A percentile compares a stretch with the other conserved stretches of the same genome.
These are phyloP conservation scores for Ophiocordyceps camponoti-saundersi DNA, from an alignment of 2,329 filamentous ascomycete genomes.

Conservation along the genomic window DNA sequence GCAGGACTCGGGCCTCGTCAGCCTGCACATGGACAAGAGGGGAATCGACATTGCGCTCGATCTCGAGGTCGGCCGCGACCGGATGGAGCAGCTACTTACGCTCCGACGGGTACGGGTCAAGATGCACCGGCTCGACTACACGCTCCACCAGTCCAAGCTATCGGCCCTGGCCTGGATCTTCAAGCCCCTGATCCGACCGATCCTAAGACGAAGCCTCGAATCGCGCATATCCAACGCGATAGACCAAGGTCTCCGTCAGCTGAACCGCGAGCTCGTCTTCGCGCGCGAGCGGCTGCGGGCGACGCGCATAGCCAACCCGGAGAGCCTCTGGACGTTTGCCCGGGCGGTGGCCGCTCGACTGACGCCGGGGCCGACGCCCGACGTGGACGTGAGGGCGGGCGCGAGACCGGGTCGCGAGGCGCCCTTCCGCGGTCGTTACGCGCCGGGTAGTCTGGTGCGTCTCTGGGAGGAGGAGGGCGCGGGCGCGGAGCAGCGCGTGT, in stretches of 20 bases:
- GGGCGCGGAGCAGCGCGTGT: conserved; percentile 53
- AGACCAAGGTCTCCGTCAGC: conserved; percentile 47
- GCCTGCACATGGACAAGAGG: conserved; percentile 69
- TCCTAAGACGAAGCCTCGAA: conserved; percentile 67
- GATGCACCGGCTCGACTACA: conserved; percentile 78
- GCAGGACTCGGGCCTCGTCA: conserved; percentile 69
- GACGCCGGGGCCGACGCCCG: conserved; percentile 54
- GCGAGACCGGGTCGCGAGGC: conserved; percentile 34
- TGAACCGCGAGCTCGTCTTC: conserved; percentile 75
- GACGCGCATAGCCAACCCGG: conserved; percentile 62
- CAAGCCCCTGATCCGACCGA: conserved; percentile 66
- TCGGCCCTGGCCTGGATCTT: conserved; percentile 65
- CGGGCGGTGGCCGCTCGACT: conserved; percentile 66
- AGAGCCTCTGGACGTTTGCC: conserved; percentile 67
- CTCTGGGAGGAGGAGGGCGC: conserved; percentile 73
- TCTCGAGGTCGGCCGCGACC: conserved; percentile 63
- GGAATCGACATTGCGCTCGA: conserved; percentile 79
- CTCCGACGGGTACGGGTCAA: conserved; percentile 60
- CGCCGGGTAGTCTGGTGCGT: conserved; percentile 76
- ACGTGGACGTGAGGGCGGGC: conserved; percentile 59
- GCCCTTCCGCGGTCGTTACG: conserved; percentile 70
- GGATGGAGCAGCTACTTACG: conserved; percentile 64
- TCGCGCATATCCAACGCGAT: conserved; percentile 59
- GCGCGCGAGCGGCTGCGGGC: conserved; percentile 76
- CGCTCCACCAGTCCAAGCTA: conserved; percentile 57